A percentile compares a stretch with the other conserved stretches of the same genome.
These are phyloP conservation scores for Syncephalis fuscata DNA, from an alignment of 371 early-diverging fungal genomes.

Conservation along the genomic window DNA sequence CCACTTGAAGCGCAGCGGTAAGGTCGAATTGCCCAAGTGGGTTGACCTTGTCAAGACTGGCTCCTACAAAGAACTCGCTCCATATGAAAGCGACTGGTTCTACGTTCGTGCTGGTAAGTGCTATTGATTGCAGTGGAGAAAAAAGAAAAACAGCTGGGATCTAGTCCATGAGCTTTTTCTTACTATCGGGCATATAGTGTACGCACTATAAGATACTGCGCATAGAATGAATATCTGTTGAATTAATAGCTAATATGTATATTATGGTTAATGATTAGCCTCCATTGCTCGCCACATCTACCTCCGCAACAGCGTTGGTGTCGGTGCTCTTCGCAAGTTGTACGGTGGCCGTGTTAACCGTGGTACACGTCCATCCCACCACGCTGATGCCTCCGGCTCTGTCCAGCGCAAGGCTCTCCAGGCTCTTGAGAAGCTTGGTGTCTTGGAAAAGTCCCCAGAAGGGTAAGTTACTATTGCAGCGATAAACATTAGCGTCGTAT, in stretches of 20 bases:
- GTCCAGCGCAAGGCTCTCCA: slow-evolving; percentile 91
- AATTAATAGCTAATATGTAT: no score
- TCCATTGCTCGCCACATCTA: slow-evolving; percentile 96
- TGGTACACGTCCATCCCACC: slow-evolving; percentile 87
- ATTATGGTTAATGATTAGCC: no score
- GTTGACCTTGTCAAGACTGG: slow-evolving; percentile 97
- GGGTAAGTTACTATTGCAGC: slow-evolving; percentile 35
- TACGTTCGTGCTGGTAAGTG: slow-evolving; percentile 84
- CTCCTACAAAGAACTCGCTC: slow-evolving; percentile 89
- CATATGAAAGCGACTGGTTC: slow-evolving; percentile 98
- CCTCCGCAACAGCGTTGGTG: slow-evolving; percentile 86
- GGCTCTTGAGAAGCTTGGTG: slow-evolving; percentile 93
- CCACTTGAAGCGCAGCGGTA: slow-evolving; percentile 94
- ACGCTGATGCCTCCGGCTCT: slow-evolving; percentile 75
- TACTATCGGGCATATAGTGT: no score
- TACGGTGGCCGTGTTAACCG: slow-evolving; percentile 88
- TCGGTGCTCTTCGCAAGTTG: slow-evolving; percentile 86
- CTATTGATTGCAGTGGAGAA: no score
- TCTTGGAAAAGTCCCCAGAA: slow-evolving; percentile 80
- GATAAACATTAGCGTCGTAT: neutral
- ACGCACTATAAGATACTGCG: no score
- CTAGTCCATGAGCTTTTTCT: no score
- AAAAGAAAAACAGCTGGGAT: no score
- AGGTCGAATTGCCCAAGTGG: slow-evolving; percentile 97
- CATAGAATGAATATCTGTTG: no score